phyloP scores from a whole-genome alignment of 139 green algal genomes.

The Ettlia oleoabundans region DNA sequence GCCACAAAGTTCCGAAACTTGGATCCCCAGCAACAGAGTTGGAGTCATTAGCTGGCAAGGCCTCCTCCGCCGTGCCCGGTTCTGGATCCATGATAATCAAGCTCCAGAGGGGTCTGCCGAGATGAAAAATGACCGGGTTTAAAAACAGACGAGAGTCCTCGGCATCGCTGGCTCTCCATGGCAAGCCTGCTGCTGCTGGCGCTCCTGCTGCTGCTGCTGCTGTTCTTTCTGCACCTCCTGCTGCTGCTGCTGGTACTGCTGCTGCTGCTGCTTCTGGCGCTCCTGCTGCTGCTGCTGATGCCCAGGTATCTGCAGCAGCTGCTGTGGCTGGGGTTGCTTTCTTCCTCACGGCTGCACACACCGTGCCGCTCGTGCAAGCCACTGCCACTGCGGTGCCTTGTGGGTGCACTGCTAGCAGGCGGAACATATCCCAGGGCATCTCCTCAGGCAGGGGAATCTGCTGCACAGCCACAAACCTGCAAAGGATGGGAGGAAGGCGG shows the following conservation, averaged over 20 bases:
- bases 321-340: neutral
- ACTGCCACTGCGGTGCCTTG: neutral
- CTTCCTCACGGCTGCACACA: neutral
- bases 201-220: neutral
- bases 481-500: neutral
- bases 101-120: too few species aligned
- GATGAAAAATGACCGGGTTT: too few species aligned
- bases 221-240: neutral
- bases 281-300: neutral
- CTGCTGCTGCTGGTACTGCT: neutral
- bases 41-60: too few species aligned
- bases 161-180: too few species aligned
- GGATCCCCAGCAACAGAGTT: too few species aligned
- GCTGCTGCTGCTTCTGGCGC: neutral
- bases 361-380: neutral
- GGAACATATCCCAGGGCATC: neutral
- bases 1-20: too few species aligned
- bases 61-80: too few species aligned
- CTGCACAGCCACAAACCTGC: slow-evolving; percentile 27
- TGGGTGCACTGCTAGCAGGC: slow-evolving; percentile 19
- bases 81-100: too few species aligned
- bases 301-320: too few species aligned
- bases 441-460: slow-evolving; percentile 2
- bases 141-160: too few species aligned
- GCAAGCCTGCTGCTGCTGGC: too few species aligned